Conservation (phyloP, 1,284 basidiomycete species). For the Inonotus hispidus region DNA sequence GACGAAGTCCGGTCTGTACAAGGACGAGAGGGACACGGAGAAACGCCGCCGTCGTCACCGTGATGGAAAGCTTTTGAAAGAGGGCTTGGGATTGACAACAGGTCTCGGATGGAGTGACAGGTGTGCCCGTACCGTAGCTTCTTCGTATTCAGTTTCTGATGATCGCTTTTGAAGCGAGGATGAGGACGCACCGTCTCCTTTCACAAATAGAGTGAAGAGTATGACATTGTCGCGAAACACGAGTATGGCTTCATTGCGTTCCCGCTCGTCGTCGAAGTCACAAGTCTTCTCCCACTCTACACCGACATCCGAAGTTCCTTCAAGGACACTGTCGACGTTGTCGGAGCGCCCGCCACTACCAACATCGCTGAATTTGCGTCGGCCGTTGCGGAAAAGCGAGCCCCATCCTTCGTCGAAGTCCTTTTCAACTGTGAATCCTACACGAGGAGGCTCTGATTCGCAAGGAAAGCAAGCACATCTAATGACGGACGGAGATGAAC, state of each 20-base stretch:
- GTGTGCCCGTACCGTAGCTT: slow-evolving; percentile 29
- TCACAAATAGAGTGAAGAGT: slow-evolving; percentile 59
- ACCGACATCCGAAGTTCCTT: not conserved
- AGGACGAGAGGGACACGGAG: slow-evolving; percentile 62
- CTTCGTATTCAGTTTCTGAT: slow-evolving; percentile 22
- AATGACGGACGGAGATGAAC: not conserved
- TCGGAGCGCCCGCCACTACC: not conserved
- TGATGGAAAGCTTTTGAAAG: slow-evolving; percentile 60
- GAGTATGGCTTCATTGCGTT: slow-evolving; percentile 20
- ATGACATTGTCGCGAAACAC: slow-evolving; percentile 30
- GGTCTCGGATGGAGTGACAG: slow-evolving; percentile 81
- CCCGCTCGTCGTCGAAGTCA: slow-evolving; percentile 4
- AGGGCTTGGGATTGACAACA: slow-evolving; percentile 74
- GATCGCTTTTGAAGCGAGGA: slow-evolving; percentile 51
- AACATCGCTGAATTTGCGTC: not conserved
- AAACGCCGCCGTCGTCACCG: slow-evolving; percentile 60
- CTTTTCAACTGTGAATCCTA: slow-evolving; percentile 1
- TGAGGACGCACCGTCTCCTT: slow-evolving; percentile 71
- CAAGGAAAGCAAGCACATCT: not conserved
- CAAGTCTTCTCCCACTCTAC: slow-evolving; percentile 6
- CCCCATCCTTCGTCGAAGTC: slow-evolving; percentile 12
- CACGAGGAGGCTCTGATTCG: not conserved
- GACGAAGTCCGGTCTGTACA: slow-evolving; percentile 50
- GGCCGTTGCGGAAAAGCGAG: not conserved
- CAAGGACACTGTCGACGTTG: not conserved